Conservation (phyloP, 108 stramenopile species). For the Nitzschia inconspicua region DNA sequence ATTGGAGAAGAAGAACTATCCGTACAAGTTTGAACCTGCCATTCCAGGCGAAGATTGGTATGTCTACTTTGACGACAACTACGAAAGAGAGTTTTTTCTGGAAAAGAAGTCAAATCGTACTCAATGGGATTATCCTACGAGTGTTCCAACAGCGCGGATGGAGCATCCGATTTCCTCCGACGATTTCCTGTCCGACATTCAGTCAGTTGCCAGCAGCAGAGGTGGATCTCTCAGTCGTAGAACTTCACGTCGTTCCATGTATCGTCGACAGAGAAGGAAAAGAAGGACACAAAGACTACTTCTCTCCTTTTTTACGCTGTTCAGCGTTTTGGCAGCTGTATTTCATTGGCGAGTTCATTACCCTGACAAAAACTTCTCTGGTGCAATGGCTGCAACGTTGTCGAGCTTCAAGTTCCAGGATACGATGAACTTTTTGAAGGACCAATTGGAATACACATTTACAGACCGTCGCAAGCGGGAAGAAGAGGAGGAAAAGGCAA, state of each 20-base stretch:
- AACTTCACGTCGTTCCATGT: constrained; percentile 22
- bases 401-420: neutral
- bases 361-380: constrained; percentile 8
- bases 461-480: constrained; percentile 21
- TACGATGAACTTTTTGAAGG: neutral
- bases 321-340: constrained; percentile 8
- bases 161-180: neutral
- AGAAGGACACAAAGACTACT: constrained; percentile 19
- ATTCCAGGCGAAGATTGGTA: constrained; percentile 50
- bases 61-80: constrained; percentile 40
- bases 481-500: constrained; percentile 11
- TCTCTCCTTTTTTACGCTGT: constrained; percentile 5
- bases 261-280: constrained; percentile 19
- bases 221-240: constrained; percentile 2
- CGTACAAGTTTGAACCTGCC: constrained; percentile 26
- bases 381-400: constrained; percentile 12
- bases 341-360: constrained; percentile 24
- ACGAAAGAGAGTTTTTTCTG: constrained; percentile 44
- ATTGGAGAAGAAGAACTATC: constrained; percentile 11
- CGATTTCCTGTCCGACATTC: constrained; percentile 6
- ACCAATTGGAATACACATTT: constrained; percentile 14
- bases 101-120: constrained; percentile 32
- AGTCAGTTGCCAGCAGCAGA: constrained; percentile 2
- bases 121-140: constrained; percentile 37
- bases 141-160: neutral